Conservation (phyloP, 2,329 filamentous ascomycete genomes). For the Calcarisporium arbuscula region DNA sequence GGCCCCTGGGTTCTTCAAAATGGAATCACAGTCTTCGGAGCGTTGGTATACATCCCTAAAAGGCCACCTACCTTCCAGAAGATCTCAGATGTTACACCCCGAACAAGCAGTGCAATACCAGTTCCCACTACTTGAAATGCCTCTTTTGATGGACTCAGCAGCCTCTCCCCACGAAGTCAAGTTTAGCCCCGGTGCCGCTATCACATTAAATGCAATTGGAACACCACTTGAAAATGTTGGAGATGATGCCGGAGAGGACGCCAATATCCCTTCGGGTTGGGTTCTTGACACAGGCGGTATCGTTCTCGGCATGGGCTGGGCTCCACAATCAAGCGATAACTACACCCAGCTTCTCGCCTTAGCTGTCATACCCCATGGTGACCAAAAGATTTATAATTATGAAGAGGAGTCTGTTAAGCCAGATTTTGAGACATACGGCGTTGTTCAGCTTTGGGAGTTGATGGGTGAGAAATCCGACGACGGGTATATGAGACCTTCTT, state of each 20-base stretch:
- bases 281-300: slow-evolving; percentile 49
- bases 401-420: slow-evolving; percentile 29
- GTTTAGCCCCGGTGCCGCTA: slow-evolving; percentile 20
- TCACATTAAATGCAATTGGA: slow-evolving; percentile 20
- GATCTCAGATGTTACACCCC: slow-evolving; percentile 13
- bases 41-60: slow-evolving; percentile 20
- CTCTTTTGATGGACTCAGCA: slow-evolving; percentile 26
- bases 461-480: slow-evolving; percentile 20
- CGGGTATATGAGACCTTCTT: slow-evolving; percentile 28
- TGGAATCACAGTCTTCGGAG: slow-evolving; percentile 25
- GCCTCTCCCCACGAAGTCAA: slow-evolving; percentile 22
- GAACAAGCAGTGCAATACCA: slow-evolving; percentile 24
- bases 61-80: slow-evolving; percentile 9
- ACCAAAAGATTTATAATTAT: slow-evolving; percentile 38
- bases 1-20: slow-evolving; percentile 27
- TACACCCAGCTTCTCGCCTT: slow-evolving; percentile 44
- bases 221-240: slow-evolving; percentile 21
- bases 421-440: slow-evolving; percentile 35
- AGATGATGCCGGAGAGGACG: slow-evolving; percentile 14
- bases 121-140: slow-evolving; percentile 20
- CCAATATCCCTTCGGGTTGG: slow-evolving; percentile 39
- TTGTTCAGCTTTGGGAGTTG: slow-evolving; percentile 49
- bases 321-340: slow-evolving; percentile 26
- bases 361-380: slow-evolving; percentile 42
- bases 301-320: slow-evolving; percentile 48